A percentile compares a stretch with the other conserved stretches of the same genome.
These are phyloP conservation scores for Penicillium sp. DNA, from an alignment of 2,329 filamentous ascomycete species.

Conservation along the genomic window DNA sequence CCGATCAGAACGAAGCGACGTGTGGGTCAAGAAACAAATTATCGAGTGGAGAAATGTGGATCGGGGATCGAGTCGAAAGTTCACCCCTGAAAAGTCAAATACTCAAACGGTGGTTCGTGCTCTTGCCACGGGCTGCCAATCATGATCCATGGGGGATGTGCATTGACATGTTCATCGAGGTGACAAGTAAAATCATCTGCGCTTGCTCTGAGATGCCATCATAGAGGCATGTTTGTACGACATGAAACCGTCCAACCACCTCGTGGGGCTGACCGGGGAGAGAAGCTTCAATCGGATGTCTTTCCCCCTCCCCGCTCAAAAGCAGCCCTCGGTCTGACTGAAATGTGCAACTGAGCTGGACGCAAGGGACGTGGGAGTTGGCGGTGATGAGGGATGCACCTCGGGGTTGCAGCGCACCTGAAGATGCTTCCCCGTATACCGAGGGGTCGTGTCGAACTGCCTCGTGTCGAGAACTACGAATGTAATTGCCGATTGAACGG, in stretches of 20 bases:
- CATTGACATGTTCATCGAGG: constrained; percentile 5
- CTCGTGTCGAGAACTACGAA: no score
- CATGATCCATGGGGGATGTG: constrained; percentile 5
- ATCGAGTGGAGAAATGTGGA: constrained; percentile 12
- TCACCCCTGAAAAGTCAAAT: constrained; percentile 13
- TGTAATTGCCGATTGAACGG: no score
- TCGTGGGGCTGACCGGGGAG: neutral
- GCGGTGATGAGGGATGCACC: neutral
- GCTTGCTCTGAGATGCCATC: no score
- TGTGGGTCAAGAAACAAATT: constrained; percentile 9
- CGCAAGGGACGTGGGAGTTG: constrained; percentile 9
- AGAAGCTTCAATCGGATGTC: neutral
- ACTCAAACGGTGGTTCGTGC: constrained; percentile 2
- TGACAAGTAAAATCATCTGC: neutral
- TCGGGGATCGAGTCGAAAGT: constrained; percentile 6
- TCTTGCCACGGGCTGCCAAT: neutral
- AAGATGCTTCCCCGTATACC: no score
- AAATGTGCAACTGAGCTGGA: constrained; percentile 2
- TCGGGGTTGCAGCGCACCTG: constrained; percentile 1
- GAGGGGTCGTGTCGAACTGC: no score
- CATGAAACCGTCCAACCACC: no score
- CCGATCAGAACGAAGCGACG: neutral
- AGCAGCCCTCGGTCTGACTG: neutral
- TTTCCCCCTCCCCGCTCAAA: neutral
- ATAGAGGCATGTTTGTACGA: no score